Conservation (phyloP, 805 yeast genomes). For the Candida dajiaensis region DNA sequence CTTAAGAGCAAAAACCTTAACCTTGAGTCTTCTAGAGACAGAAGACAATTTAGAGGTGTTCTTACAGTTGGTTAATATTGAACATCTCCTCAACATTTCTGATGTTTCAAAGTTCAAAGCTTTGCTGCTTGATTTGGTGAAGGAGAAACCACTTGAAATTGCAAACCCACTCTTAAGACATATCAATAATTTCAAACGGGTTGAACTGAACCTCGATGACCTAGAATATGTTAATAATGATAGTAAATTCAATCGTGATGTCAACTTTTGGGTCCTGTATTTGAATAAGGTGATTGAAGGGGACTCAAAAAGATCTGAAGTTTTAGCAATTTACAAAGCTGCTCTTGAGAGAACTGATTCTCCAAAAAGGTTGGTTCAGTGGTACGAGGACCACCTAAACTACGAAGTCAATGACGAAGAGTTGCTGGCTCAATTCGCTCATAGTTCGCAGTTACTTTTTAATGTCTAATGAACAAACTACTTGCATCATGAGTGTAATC, state of each 20-base stretch:
- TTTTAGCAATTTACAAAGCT: neutral
- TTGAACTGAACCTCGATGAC: neutral
- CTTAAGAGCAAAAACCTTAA: conserved; percentile 28
- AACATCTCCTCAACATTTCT: conserved; percentile 21
- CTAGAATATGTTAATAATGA: neutral
- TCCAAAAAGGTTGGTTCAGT: neutral
- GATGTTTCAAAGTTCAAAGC: neutral
- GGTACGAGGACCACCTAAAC: conserved; percentile 1
- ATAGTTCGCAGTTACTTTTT: neutral
- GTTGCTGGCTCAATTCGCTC: neutral
- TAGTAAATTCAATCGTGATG: neutral
- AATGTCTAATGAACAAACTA: neutral
- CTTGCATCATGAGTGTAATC: too few species aligned
- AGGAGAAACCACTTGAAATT: neutral
- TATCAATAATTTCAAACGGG: neutral
- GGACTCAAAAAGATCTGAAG: neutral
- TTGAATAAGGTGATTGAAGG: neutral
- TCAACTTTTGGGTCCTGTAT: conserved; percentile 1
- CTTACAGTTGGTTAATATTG: conserved; percentile 38
- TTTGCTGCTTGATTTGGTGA: neutral
- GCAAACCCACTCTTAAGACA: neutral
- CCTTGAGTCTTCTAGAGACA: conserved; percentile 21
- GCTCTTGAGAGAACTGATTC: neutral
- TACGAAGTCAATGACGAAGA: neutral
- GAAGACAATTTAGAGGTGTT: conserved; percentile 29